Evolutionary conservation across 108 stramenopile genomes (phyloP).

Genomic region (Parietichytrium sp.): DNA sequence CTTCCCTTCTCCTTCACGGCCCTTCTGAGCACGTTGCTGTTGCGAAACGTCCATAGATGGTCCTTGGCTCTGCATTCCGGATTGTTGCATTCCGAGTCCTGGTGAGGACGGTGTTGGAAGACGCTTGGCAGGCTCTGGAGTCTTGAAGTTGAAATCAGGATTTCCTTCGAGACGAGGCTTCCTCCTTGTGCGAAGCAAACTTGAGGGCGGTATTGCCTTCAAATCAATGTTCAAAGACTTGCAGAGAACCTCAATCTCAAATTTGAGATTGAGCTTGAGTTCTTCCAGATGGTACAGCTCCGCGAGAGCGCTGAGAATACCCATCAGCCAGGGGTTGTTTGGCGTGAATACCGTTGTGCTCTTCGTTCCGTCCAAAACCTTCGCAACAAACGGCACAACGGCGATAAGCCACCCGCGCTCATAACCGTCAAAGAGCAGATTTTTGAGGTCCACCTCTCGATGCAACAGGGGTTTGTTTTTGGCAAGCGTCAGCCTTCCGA

Average conservation of each 20-base stretch:
- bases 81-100: conserved; percentile 28
- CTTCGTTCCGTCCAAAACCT: conserved; percentile 94
- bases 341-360: conserved; percentile 85
- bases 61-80: conserved; percentile 41
- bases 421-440: conserved; percentile 91
- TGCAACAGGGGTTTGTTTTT: conserved; percentile 93
- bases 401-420: conserved; percentile 96
- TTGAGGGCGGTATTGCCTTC: conserved; percentile 79
- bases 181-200: conserved; percentile 42
- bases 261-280: conserved; percentile 99
- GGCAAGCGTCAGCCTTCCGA: conserved; percentile 94
- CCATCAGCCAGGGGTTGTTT: conserved; percentile 99
- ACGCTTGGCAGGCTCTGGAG: not conserved
- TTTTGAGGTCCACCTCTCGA: conserved; percentile 93
- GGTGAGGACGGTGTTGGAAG: not conserved
- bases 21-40: conserved; percentile 24
- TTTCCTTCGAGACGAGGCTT: conserved; percentile 67
- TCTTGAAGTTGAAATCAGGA: conserved; percentile 83
- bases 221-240: conserved; percentile 88
- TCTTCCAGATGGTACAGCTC: conserved; percentile 91
- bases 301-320: conserved; percentile 83
- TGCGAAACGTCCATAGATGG: conserved; percentile 42
- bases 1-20: not conserved
- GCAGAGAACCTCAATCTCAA: conserved; percentile 97
- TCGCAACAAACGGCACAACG: conserved; percentile 94